Evolutionary conservation across 108 stramenopile genomes (phyloP).

Genomic region (Seminavis robusta): DNA sequence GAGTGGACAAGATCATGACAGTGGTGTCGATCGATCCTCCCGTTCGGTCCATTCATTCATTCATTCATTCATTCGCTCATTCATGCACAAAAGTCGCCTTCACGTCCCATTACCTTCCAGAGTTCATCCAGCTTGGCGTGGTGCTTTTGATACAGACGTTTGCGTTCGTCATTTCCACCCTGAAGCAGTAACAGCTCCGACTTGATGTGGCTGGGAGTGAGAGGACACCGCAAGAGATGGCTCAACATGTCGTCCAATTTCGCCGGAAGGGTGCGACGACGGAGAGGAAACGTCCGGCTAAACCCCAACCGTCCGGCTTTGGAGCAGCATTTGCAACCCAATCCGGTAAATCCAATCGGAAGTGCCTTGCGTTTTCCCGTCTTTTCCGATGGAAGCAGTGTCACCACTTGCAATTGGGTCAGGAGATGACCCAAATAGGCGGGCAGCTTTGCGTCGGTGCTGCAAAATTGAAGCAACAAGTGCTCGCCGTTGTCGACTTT

Average conservation of each 20-base stretch:
- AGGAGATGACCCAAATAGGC: slow-evolving; percentile 33
- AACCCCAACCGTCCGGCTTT: slow-evolving; percentile 11
- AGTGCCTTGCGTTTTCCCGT: slow-evolving; percentile 28
- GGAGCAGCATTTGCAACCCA: slow-evolving; percentile 37
- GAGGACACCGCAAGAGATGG: slow-evolving; percentile 32
- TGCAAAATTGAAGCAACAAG: slow-evolving; percentile 16
- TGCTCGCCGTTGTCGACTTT: too few species aligned
- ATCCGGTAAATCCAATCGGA: slow-evolving; percentile 30
- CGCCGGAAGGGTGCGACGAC: slow-evolving; percentile 31
- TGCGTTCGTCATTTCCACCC: too few species aligned
- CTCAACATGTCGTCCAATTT: slow-evolving; percentile 37
- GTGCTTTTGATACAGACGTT: too few species aligned
- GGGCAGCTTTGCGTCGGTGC: slow-evolving; percentile 10
- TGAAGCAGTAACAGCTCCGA: too few species aligned
- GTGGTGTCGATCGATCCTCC: too few species aligned
- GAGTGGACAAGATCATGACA: too few species aligned
- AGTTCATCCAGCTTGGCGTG: too few species aligned
- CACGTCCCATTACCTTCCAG: too few species aligned
- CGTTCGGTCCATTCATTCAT: too few species aligned
- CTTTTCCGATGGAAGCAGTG: slow-evolving; percentile 16
- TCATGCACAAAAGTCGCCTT: too few species aligned
- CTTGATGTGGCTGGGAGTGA: too few species aligned
- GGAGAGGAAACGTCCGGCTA: slow-evolving; percentile 35
- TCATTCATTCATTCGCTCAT: too few species aligned
- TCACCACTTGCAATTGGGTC: slow-evolving; percentile 20